Percentiles rank a stretch among this genome's conserved stretches.
Evolutionary conservation across 108 stramenopile genomes (phyloP).

Genomic region (Skeletonema costatum): DNA sequence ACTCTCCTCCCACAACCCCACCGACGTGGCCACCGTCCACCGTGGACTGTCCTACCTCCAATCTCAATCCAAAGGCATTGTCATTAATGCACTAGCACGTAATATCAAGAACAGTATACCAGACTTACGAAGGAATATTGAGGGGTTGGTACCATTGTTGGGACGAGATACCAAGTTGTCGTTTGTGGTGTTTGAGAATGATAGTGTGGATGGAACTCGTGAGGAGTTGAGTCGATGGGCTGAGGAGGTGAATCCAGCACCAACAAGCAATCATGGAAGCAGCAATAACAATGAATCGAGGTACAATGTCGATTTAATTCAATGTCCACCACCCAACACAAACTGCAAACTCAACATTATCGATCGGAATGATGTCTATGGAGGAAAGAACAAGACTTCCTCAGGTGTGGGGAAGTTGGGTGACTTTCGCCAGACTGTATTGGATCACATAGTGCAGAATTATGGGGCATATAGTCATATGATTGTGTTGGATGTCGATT

Average conservation of each 20-base stretch:
- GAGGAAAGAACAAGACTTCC: neutral
- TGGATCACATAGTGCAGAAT: conserved; percentile 3
- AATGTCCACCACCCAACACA: conserved; percentile 4
- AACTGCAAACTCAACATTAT: neutral
- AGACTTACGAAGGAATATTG: too few species aligned
- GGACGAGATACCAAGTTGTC: neutral
- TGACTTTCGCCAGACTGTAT: neutral
- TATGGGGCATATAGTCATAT: conserved; percentile 23
- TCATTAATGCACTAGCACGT: too few species aligned
- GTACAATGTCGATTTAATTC: neutral
- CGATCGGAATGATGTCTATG: conserved; percentile 14
- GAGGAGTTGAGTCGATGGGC: conserved; percentile 10
- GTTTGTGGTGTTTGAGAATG: conserved; percentile 32
- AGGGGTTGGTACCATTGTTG: too few species aligned
- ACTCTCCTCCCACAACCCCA: too few species aligned
- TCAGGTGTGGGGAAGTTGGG: neutral
- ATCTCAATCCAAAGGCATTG: too few species aligned
- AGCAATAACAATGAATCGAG: neutral
- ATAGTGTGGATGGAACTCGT: conserved; percentile 19
- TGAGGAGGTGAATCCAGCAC: neutral
- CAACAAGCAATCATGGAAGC: neutral
- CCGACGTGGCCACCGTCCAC: too few species aligned
- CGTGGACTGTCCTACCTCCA: too few species aligned
- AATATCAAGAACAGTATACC: too few species aligned
- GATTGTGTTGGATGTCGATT: conserved; percentile 28